Conservation (phyloP, 2,329 filamentous ascomycete genomes). For the Cadophora malorum region DNA sequence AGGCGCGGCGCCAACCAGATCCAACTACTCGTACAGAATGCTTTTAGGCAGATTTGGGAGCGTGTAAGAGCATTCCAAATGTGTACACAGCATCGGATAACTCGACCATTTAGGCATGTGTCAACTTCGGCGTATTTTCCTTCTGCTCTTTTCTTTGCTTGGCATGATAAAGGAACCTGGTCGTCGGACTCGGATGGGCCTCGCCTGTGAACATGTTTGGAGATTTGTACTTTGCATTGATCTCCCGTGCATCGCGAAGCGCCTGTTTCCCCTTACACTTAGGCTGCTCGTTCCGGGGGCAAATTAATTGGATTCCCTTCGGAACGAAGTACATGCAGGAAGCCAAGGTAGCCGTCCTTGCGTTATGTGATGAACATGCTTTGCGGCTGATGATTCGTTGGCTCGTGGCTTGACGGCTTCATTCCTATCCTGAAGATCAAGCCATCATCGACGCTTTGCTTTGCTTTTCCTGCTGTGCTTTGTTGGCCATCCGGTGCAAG, state of each 20-base stretch:
- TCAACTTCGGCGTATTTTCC: slow-evolving; percentile 2
- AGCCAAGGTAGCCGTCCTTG: background rate
- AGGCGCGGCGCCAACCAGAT: slow-evolving; percentile 6
- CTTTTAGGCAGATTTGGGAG: slow-evolving; percentile 15
- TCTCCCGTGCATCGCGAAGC: slow-evolving; percentile 30
- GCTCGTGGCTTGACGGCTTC: slow-evolving; percentile 15
- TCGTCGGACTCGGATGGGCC: slow-evolving; percentile 17
- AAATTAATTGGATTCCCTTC: slow-evolving; percentile 3
- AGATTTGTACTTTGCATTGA: slow-evolving; percentile 26
- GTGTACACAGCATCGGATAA: slow-evolving; percentile 6
- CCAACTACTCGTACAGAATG: background rate
- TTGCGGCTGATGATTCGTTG: slow-evolving; percentile 19
- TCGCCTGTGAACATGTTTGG: slow-evolving; percentile 21
- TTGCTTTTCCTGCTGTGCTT: slow-evolving; percentile 18
- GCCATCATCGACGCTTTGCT: background rate
- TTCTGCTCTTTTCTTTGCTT: slow-evolving; percentile 9
- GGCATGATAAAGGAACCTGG: slow-evolving; percentile 20
- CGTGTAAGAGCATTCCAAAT: slow-evolving; percentile 5
- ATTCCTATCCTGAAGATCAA: slow-evolving; percentile 13
- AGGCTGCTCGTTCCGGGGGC: slow-evolving; percentile 28
- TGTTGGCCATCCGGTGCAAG: slow-evolving; percentile 5
- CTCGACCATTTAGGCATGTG: slow-evolving; percentile 23
- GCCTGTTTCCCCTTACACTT: slow-evolving; percentile 26
- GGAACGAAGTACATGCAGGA: slow-evolving; percentile 6
- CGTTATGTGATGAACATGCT: slow-evolving; percentile 7